Conservation (phyloP, 2,329 filamentous ascomycete genomes). For the Hypoxylon sp. region DNA sequence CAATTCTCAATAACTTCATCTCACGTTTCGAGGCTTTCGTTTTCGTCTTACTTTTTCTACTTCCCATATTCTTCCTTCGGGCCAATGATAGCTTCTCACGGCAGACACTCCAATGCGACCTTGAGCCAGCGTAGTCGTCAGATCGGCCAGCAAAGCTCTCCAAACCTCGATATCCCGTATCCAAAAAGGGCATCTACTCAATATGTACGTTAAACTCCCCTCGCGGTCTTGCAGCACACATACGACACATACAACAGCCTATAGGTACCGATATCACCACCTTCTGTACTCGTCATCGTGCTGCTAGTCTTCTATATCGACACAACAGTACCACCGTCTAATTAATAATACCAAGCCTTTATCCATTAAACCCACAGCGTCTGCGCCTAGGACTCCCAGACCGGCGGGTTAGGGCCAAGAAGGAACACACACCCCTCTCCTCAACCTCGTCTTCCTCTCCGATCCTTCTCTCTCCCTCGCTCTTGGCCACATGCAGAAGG, state of each 20-base stretch:
- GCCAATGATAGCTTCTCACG: constrained; percentile 32
- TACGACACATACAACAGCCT: constrained; percentile 15
- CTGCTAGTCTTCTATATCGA: constrained; percentile 3
- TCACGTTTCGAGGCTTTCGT: constrained; percentile 27
- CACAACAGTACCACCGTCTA: constrained; percentile 19
- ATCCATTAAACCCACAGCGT: constrained; percentile 35
- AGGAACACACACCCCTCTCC: constrained; percentile 36
- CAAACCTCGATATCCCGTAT: constrained; percentile 36
- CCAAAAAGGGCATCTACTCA: constrained; percentile 32
- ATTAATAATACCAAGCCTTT: constrained; percentile 35
- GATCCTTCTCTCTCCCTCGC: constrained; percentile 25
- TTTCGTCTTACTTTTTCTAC: constrained; percentile 37
- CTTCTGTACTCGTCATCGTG: constrained; percentile 32
- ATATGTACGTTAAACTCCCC: constrained; percentile 7
- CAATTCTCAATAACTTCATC: constrained; percentile 32
- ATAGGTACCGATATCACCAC: constrained; percentile 16
- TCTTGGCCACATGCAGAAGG: constrained; percentile 39
- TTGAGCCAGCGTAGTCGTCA: constrained; percentile 33
- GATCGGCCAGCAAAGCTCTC: constrained; percentile 34
- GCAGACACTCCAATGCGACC: constrained; percentile 39
- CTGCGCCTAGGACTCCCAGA: constrained; percentile 37
- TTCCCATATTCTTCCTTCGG: constrained; percentile 14
- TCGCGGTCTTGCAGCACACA: constrained; percentile 7
- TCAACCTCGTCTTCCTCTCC: constrained; percentile 19
- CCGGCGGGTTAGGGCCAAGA: constrained; percentile 41